Percentiles rank a stretch among this genome's conserved stretches.
These are phyloP conservation scores for Neltuma alba DNA, from an alignment of 306 rosid genomes.

Conservation along the genomic window DNA sequence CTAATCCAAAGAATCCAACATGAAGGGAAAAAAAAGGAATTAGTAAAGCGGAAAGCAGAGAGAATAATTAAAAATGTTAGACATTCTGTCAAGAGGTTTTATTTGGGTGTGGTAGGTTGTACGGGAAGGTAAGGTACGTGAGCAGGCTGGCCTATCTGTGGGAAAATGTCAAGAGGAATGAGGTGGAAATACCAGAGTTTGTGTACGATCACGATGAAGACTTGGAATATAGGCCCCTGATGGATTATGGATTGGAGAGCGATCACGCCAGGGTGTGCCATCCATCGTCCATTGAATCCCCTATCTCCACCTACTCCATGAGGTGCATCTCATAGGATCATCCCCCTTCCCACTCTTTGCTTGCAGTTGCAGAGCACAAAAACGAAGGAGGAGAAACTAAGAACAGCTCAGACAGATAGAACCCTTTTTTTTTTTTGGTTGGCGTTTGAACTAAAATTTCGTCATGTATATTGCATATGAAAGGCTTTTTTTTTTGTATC, in stretches of 20 bases:
- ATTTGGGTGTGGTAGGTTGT: slow-evolving; percentile 61
- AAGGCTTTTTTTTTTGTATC: too few species aligned
- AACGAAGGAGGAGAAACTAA: too few species aligned
- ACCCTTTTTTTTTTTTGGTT: too few species aligned
- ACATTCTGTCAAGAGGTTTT: neutral
- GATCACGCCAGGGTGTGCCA: slow-evolving; percentile 79
- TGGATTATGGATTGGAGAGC: slow-evolving; percentile 93
- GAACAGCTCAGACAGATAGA: too few species aligned
- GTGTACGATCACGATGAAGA: slow-evolving; percentile 92
- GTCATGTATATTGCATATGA: neutral
- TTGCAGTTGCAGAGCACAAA: too few species aligned
- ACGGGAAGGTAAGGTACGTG: slow-evolving; percentile 76
- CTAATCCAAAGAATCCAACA: neutral
- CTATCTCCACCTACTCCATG: slow-evolving; percentile 77
- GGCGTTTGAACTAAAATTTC: too few species aligned
- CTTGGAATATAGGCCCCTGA: slow-evolving; percentile 85
- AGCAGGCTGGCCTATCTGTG: slow-evolving; percentile 77
- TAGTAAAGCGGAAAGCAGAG: too few species aligned
- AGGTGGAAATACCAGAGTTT: slow-evolving; percentile 78
- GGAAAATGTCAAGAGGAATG: slow-evolving; percentile 76
- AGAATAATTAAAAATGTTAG: too few species aligned
- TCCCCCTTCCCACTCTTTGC: neutral
- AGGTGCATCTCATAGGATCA: slow-evolving; percentile 74
- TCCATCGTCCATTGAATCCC: slow-evolving; percentile 59
- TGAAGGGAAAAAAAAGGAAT: too few species aligned